These are phyloP conservation scores for Aurantiochytrium sp. DNA, from an alignment of 108 stramenopile species.

Conservation along the genomic window DNA sequence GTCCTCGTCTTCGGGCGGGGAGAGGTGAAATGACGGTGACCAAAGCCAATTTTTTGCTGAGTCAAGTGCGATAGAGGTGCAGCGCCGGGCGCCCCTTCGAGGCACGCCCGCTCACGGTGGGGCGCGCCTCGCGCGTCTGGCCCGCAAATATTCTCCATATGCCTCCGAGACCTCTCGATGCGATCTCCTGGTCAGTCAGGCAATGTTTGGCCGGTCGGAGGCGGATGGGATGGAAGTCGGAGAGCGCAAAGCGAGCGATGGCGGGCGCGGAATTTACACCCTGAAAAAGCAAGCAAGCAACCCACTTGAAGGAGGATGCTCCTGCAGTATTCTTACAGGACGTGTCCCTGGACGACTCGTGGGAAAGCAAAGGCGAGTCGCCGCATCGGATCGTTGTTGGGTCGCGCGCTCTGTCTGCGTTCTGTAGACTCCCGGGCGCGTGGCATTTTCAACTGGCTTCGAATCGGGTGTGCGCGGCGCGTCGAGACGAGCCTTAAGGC, in stretches of 20 bases:
- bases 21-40: conserved; percentile 14
- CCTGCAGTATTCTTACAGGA: not conserved
- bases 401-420: not conserved
- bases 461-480: not conserved
- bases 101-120: not conserved
- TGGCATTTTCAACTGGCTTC: not conserved
- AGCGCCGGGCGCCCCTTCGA: not conserved
- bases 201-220: too few relatives aligned
- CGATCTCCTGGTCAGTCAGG: too few relatives aligned
- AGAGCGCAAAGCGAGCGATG: too few relatives aligned
- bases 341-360: not conserved
- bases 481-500: conserved; percentile 10
- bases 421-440: not conserved
- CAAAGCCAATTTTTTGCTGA: conserved; percentile 20
- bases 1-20: not conserved
- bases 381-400: not conserved
- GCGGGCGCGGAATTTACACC: too few relatives aligned
- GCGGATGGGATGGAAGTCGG: too few relatives aligned
- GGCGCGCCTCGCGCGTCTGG: not conserved
- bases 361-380: not conserved
- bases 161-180: too few relatives aligned
- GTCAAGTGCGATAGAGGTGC: not conserved
- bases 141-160: not conserved
- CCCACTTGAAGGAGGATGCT: conserved; percentile 1
- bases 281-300: too few relatives aligned